Conservation (phyloP, 108 stramenopile species). For the Epithemia pelagica region DNA sequence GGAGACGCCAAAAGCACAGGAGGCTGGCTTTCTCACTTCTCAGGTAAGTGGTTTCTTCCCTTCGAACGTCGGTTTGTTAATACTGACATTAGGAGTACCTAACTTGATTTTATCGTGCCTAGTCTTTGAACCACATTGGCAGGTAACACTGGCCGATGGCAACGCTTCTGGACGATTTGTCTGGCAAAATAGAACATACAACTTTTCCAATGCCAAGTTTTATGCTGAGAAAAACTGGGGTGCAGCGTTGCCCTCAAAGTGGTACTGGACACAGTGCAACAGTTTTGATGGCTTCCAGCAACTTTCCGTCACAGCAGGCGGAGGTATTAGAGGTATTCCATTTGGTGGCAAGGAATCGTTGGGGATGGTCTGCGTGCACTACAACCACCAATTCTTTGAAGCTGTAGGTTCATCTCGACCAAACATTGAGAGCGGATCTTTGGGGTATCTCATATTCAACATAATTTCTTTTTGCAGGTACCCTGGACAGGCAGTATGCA, state of each 20-base stretch:
- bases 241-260: constrained; percentile 69
- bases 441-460: too few relatives aligned
- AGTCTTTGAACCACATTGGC: constrained; percentile 89
- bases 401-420: constrained; percentile 22
- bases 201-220: constrained; percentile 71
- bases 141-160: constrained; percentile 79
- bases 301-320: constrained; percentile 74
- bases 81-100: too few relatives aligned
- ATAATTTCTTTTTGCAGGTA: too few relatives aligned
- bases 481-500: constrained; percentile 83
- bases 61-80: too few relatives aligned
- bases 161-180: constrained; percentile 55
- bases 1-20: constrained; percentile 61
- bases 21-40: constrained; percentile 28
- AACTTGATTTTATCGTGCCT: too few relatives aligned
- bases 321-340: constrained; percentile 67
- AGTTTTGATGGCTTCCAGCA: constrained; percentile 55
- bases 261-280: constrained; percentile 91
- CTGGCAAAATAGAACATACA: constrained; percentile 61
- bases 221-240: constrained; percentile 94
- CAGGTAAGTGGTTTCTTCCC: background rate
- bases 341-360: constrained; percentile 60
- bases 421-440: too few relatives aligned
- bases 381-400: constrained; percentile 73
- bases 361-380: constrained; percentile 69